Evolutionary conservation across 768 basidiomycete species (phyloP).

Genomic region (Hypholoma sublateritium): DNA sequence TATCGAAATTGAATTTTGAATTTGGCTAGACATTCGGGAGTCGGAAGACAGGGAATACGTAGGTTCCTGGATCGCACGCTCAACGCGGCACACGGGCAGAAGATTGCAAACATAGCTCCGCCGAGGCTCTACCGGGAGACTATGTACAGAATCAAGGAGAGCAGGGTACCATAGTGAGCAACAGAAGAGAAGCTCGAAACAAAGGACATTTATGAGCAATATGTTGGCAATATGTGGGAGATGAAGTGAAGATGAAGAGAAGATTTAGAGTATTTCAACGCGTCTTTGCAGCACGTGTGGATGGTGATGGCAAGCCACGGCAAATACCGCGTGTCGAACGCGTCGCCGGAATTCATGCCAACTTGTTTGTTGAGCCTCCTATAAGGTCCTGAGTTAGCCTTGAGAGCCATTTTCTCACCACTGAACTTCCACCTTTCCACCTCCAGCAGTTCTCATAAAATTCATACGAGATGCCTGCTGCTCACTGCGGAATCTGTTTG

Average conservation of each 20-base stretch:
- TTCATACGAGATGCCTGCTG: slow-evolving; percentile 13
- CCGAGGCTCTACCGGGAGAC: background rate
- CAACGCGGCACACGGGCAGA: background rate
- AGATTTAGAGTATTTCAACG: too few species aligned
- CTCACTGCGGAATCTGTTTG: slow-evolving; percentile 28
- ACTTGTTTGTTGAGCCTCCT: background rate
- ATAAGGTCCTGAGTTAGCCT: too few species aligned
- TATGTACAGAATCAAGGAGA: too few species aligned
- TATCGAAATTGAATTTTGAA: too few species aligned
- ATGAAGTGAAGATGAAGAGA: too few species aligned
- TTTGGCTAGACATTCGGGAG: too few species aligned
- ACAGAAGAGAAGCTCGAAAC: too few species aligned
- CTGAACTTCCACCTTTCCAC: background rate
- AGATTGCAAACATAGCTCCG: background rate
- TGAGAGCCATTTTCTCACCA: background rate
- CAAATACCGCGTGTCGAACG: slow-evolving; percentile 25
- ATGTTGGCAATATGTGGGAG: too few species aligned
- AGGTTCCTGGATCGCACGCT: too few species aligned
- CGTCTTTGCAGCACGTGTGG: background rate
- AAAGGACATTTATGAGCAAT: too few species aligned
- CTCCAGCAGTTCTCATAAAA: background rate
- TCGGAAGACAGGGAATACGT: too few species aligned
- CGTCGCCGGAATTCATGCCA: slow-evolving; percentile 18
- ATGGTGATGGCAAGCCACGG: background rate
- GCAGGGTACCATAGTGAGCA: too few species aligned